Base-by-base conservation (phyloP, 306 rosid genomes). In the Casuarina glauca region DNA sequence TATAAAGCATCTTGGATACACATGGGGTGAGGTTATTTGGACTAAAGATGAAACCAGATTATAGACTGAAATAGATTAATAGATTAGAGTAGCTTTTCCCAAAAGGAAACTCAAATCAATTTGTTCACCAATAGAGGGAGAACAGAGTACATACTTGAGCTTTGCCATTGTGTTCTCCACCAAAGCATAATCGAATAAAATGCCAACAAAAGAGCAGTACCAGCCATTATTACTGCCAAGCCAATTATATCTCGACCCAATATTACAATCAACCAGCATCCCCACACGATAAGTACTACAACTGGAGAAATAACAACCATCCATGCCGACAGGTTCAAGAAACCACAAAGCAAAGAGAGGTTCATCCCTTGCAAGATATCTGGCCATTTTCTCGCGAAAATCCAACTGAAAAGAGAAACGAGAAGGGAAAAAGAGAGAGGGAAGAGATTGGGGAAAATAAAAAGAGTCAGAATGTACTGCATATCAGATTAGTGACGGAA, bases 151-250 rank as follows among this genome's bases (percentile, higher is more conserved):
- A 79, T 93, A 96, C 99, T 96, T 91, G 99, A 96, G 90, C 99
- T 96, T 88, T 96, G 99, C 99, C 99, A 96, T 80, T 93, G 99
- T 48, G 99, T 91, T 93, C 99, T 93, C 99, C 99, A 96, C 99
- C 99, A 96, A 66, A 96, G 92, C 99, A 96, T 93, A 83, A 96
- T 96, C 7, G 99, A 93, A 90, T 96, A 96, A 82, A 96, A 96
- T 43, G 99, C 97, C 89, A 96, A 79, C 44, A 96, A 82, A 78
- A 96, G 99, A 83, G 99, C 98, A 51, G 97, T 93, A 74, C 99
- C 99, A 63, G 98, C 99, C 99, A 96, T 96, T 79, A 96, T 86
- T 51, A 96, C 98, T 60, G 99, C 99, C 87, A 96, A 86, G 77
- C 99, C 99, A 85, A 93, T 89, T 80, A 96, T 86, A 80, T 96